These are phyloP conservation scores for Diaporthe ilicicola DNA, from an alignment of 2,329 filamentous ascomycete genomes.

Conservation along the genomic window DNA sequence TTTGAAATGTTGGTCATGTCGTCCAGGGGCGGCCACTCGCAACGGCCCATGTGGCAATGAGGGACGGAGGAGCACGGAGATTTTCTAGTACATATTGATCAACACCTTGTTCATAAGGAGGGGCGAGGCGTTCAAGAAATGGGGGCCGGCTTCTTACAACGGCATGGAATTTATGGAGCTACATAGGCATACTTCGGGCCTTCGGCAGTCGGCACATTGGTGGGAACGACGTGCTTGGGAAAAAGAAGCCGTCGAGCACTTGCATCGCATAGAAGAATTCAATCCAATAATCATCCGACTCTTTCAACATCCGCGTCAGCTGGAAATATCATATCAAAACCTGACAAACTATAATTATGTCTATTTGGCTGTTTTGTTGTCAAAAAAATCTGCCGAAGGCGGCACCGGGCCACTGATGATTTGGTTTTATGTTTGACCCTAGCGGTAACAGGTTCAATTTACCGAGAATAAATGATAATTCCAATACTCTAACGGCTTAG, in stretches of 20 bases:
- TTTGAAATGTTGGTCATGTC: conserved; percentile 44
- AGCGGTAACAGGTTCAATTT: too few relatives aligned
- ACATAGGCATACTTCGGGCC: neutral
- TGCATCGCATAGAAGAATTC: conserved; percentile 1
- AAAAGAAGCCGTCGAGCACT: neutral
- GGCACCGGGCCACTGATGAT: too few relatives aligned
- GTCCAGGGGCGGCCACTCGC: conserved; percentile 33
- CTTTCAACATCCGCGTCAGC: neutral
- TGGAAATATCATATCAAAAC: neutral
- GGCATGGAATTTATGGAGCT: neutral
- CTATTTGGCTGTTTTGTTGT: too few relatives aligned
- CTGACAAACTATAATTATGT: neutral
- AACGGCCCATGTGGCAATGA: conserved; percentile 26
- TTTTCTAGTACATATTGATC: neutral
- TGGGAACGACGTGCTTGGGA: neutral
- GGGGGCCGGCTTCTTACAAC: neutral
- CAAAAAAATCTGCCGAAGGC: too few relatives aligned
- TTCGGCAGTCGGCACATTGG: neutral
- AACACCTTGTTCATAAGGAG: neutral
- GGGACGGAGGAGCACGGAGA: neutral
- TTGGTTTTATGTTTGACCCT: too few relatives aligned
- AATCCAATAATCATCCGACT: neutral
- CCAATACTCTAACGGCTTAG: too few relatives aligned
- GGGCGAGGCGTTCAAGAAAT: neutral
- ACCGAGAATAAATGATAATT: too few relatives aligned